Evolutionary conservation across 2,329 filamentous ascomycete genomes (phyloP), one percentile per base, ranked within the genome.

Genomic region (Ceratocystis harringtonii): DNA sequence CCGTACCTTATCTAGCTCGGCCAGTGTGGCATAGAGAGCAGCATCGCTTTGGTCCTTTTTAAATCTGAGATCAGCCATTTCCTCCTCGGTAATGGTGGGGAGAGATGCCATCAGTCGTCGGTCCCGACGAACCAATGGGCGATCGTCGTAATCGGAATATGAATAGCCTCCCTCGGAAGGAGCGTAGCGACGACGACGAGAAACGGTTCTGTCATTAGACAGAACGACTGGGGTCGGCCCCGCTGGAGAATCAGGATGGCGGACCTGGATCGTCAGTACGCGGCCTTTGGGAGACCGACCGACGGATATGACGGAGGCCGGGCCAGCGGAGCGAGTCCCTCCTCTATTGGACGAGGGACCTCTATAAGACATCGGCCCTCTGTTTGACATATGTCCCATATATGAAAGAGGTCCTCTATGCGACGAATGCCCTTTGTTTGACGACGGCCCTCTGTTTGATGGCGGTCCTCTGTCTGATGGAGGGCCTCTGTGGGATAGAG

Each of bases 1-100:
- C 19, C 60, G 1, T 83, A 88, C 72, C 90, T 86, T 17, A 85
- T 95, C 15, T 84, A 88, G 19, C 83, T 95, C 45, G 89, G 90
- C 28, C 90, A 96, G 76, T 80, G 91, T 66, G 90, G 65, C 65
- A 19, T 52, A 64, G 5, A 67, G 57, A 2, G 65, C 65, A 30
- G 63, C 62, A 57, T 67, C 57, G 45, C 63, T 67, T 17, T 67
- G 52, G 8, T 62, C 62, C 30, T 67, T 62, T 32, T 67, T 48
- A n/a, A 32, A 57, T 17, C 64, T 45, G 1, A 67, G 65, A 22
- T 67, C 62, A 12, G 62, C 25, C 30, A 67, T 52, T 30, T 67
- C 62, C 45, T 65, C 62, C 45, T 67, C 65, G 6, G 63, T 65
- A 30, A 65, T 65, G 25, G 62, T 57, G 8, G 57, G 32, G 3